Conservation (phyloP, 345 rosid species). For the Syzygium jambos region DNA sequence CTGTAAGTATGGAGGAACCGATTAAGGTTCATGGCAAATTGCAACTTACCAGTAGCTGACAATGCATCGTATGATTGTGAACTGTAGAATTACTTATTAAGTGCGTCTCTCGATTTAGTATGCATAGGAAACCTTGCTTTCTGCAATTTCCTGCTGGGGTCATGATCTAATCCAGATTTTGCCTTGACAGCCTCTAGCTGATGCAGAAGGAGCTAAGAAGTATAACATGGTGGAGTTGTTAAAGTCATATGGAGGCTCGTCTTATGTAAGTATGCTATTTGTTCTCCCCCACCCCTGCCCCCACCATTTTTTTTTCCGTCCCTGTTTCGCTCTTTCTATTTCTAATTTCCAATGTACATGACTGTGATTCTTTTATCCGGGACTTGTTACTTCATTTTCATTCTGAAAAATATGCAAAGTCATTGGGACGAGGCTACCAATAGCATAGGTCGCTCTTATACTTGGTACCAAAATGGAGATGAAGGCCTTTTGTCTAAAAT, state of each 20-base stretch:
- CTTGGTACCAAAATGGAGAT: not conserved
- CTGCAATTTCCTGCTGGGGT: not conserved
- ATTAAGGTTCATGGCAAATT: not conserved
- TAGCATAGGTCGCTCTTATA: not conserved
- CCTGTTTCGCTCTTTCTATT: not conserved
- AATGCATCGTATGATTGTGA: not conserved
- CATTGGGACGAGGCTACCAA: not conserved
- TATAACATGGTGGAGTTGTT: conserved; percentile 61
- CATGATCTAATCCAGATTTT: not conserved
- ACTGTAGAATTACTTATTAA: not conserved
- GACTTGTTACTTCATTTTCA: not conserved
- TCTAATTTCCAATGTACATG: not conserved
- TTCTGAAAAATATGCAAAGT: not conserved
- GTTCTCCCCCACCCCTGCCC: not conserved
- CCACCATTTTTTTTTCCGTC: not conserved
- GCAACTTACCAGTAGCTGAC: not conserved
- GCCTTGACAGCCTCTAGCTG: conserved; percentile 79
- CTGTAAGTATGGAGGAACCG: not conserved
- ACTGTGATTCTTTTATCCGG: not conserved
- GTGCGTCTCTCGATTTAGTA: not conserved
- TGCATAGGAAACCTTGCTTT: not conserved
- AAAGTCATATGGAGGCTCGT: conserved; percentile 77
- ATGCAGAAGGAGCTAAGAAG: conserved; percentile 97
- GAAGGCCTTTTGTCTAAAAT: not conserved
- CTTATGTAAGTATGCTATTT: conserved; percentile 57